Percentiles rank a stretch among this genome's conserved stretches.
Evolutionary conservation across 1,139 yeast species (phyloP).

Genomic region (Sugiyamaella paludigena): DNA sequence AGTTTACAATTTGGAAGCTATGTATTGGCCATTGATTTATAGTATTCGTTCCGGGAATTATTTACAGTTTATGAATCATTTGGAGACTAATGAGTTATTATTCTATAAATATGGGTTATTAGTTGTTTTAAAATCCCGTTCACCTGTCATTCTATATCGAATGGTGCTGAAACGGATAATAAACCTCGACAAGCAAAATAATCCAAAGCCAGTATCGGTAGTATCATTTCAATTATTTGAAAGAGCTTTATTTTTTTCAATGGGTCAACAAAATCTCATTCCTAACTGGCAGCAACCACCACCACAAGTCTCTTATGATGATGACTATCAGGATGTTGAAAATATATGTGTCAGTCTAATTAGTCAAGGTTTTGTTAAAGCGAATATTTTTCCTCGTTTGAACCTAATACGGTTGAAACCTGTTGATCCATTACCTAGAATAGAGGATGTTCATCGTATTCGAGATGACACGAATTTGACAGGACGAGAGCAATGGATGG

Average conservation of each 20-base stretch:
- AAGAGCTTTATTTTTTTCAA: slow-evolving; percentile 23
- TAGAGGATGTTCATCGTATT: slow-evolving; percentile 24
- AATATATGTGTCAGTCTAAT: slow-evolving; percentile 38
- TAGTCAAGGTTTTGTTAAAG: slow-evolving; percentile 38
- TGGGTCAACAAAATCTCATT: neutral
- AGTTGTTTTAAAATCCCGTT: slow-evolving; percentile 29
- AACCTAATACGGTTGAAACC: slow-evolving; percentile 29
- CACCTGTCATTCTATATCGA: slow-evolving; percentile 35
- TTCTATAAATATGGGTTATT: slow-evolving; percentile 31
- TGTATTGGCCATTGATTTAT: slow-evolving; percentile 33
- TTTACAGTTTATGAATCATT: slow-evolving; percentile 26
- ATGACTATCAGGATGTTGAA: slow-evolving; percentile 33
- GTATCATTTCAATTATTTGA: slow-evolving; percentile 24
- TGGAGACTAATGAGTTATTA: slow-evolving; percentile 31
- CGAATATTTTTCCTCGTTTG: slow-evolving; percentile 35
- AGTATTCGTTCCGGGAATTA: slow-evolving; percentile 33
- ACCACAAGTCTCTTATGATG: neutral
- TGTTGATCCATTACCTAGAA: slow-evolving; percentile 29
- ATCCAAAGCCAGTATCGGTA: slow-evolving; percentile 20
- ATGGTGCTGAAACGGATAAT: slow-evolving; percentile 26
- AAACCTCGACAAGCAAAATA: slow-evolving; percentile 17
- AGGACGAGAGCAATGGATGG: slow-evolving; percentile 14
- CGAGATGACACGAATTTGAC: slow-evolving; percentile 3
- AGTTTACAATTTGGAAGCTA: slow-evolving; percentile 24
- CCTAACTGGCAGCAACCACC: neutral